Evolutionary conservation across 306 rosid genomes (phyloP).

Genomic region (Cicer chorassanicum): DNA sequence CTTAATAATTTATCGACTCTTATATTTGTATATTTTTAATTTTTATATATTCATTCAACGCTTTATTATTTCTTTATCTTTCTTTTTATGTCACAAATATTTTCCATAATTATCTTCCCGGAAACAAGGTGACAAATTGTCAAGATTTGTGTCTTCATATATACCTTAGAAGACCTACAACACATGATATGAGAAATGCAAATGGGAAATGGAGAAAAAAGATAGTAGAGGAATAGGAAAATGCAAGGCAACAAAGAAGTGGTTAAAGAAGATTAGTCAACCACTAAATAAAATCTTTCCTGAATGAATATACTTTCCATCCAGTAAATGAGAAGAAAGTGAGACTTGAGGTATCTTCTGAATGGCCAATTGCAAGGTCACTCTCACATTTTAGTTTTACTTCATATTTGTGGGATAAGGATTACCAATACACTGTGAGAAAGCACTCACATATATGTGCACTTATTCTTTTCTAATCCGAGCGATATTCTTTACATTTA

Average conservation of each 20-base stretch:
- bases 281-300: slow-evolving; percentile 34
- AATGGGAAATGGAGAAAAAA: slow-evolving; percentile 17
- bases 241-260: slow-evolving; percentile 19
- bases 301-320: slow-evolving; percentile 30
- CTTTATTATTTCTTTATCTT: too few relatives aligned
- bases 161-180: not conserved
- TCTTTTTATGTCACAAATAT: too few relatives aligned
- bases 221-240: slow-evolving; percentile 13
- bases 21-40: too few relatives aligned
- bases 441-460: not conserved
- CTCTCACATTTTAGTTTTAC: slow-evolving; percentile 25
- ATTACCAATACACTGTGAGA: slow-evolving; percentile 23
- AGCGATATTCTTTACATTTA: not conserved
- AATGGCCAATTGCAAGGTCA: slow-evolving; percentile 39
- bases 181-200: not conserved
- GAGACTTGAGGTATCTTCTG: not conserved
- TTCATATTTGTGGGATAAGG: slow-evolving; percentile 12
- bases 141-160: slow-evolving; percentile 21
- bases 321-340: slow-evolving; percentile 28
- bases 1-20: too few relatives aligned
- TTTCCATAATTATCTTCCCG: not conserved
- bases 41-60: too few relatives aligned
- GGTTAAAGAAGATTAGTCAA: slow-evolving; percentile 38
- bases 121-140: slow-evolving; percentile 34
- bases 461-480: slow-evolving; percentile 26